A percentile compares a stretch with the other conserved stretches of the same genome.
These are phyloP conservation scores for Alternaria infectoria DNA, from an alignment of 2,329 filamentous ascomycete species.

Conservation along the genomic window DNA sequence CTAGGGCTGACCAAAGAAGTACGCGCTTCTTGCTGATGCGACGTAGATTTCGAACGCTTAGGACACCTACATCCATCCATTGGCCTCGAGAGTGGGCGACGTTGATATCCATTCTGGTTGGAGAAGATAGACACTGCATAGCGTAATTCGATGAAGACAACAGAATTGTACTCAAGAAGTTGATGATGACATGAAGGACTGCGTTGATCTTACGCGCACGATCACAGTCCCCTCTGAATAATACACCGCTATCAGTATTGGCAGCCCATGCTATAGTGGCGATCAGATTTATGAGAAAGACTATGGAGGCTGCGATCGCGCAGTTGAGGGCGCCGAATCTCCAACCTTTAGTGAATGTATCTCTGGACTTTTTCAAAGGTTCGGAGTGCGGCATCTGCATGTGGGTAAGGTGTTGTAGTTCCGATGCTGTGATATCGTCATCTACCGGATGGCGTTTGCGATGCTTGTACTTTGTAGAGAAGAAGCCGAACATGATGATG, in stretches of 20 bases:
- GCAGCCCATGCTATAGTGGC: not conserved
- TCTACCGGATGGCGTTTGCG: not conserved
- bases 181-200: constrained; percentile 54
- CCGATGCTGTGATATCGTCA: not conserved
- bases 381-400: not conserved
- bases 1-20: not conserved
- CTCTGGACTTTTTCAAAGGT: not conserved
- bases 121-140: constrained; percentile 23
- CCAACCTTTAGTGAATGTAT: not conserved
- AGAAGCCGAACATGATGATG: not conserved
- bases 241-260: not conserved
- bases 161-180: constrained; percentile 46
- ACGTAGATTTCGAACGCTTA: not conserved
- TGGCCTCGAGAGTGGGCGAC: constrained; percentile 10
- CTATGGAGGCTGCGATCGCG: not conserved
- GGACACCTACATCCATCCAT: not conserved
- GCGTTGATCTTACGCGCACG: constrained; percentile 4
- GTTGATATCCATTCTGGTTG: constrained; percentile 17
- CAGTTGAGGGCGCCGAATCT: not conserved
- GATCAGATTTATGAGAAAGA: not conserved
- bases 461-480: not conserved
- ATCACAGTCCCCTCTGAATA: constrained; percentile 28
- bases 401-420: not conserved
- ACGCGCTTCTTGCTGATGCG: not conserved
- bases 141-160: constrained; percentile 20